phyloP scores from a whole-genome alignment of 164 flowering plant genomes.

The Chimonanthus salicifolius region DNA sequence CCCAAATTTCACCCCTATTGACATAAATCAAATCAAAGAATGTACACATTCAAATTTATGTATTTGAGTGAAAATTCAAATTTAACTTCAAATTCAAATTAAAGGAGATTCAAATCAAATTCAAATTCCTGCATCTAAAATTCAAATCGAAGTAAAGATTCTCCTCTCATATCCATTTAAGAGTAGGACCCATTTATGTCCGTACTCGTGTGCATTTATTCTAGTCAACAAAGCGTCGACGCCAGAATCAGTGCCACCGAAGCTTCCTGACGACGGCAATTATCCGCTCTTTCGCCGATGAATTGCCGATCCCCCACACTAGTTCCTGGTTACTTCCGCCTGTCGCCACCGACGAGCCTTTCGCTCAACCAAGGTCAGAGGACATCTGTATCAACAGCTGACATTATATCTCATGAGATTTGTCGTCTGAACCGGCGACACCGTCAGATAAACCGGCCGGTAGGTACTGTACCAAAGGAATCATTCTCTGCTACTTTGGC shows the following conservation, averaged over 20 bases:
- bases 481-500: not conserved
- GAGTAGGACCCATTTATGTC: too few relatives aligned
- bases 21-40: too few relatives aligned
- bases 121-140: too few relatives aligned
- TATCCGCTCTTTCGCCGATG: not conserved
- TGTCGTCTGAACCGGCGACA: conserved; percentile 9
- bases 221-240: too few relatives aligned
- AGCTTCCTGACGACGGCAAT: not conserved
- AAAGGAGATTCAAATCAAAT: too few relatives aligned
- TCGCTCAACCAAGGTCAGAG: not conserved
- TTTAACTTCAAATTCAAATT: too few relatives aligned
- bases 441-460: conserved; percentile 6
- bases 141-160: too few relatives aligned
- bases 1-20: too few relatives aligned
- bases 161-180: too few relatives aligned
- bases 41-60: too few relatives aligned
- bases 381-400: not conserved
- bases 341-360: conserved; percentile 10
- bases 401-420: not conserved
- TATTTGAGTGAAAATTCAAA: too few relatives aligned
- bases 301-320: conserved; percentile 1
- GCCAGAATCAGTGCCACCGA: not conserved
- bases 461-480: not conserved
- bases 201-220: too few relatives aligned
- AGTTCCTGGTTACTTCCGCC: not conserved